Percentiles rank a stretch among this genome's conserved stretches.
Evolutionary conservation across 2,329 filamentous ascomycete species (phyloP).

Genomic region (Chalaropsis ovoidea): DNA sequence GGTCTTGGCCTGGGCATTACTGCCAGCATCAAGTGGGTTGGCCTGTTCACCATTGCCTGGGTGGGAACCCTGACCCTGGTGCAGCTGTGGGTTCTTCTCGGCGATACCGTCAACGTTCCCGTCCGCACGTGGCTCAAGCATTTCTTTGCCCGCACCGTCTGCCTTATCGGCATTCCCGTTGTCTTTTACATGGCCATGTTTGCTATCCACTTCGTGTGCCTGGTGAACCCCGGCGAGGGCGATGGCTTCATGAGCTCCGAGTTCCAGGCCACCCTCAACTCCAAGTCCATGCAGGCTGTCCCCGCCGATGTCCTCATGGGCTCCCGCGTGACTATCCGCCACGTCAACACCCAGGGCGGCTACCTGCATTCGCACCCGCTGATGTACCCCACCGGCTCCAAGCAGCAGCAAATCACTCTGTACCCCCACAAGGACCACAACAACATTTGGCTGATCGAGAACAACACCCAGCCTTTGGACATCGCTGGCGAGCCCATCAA

Average conservation of each 20-base stretch:
- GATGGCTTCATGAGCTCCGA: constrained; percentile 99
- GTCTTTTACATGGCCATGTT: constrained; percentile 97
- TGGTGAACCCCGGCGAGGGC: constrained; percentile 89
- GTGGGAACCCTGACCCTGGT: constrained; percentile 81
- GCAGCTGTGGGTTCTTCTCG: constrained; percentile 90
- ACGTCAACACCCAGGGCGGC: constrained; percentile 94
- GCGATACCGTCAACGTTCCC: constrained; percentile 76
- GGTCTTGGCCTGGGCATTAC: constrained; percentile 84
- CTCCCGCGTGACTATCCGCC: constrained; percentile 74
- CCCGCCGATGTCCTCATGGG: constrained; percentile 85
- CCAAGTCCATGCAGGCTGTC: constrained; percentile 90
- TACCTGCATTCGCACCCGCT: constrained; percentile 94
- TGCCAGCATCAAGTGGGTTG: constrained; percentile 96
- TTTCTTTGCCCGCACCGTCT: constrained; percentile 81
- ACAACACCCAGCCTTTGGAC: constrained; percentile 83
- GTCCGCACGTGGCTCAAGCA: constrained; percentile 85
- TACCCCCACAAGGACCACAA: constrained; percentile 99
- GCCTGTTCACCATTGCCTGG: constrained; percentile 97
- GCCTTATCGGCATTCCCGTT: constrained; percentile 76
- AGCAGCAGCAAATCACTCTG: constrained; percentile 96
- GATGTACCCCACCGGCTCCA: constrained; percentile 96
- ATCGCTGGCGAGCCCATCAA: constrained; percentile 65
- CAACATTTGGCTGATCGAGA: constrained; percentile 89
- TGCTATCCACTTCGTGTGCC: constrained; percentile 85
- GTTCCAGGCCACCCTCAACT: constrained; percentile 95